These are phyloP conservation scores for Crithidia brevicula DNA, from an alignment of 208 protist species.

Conservation along the genomic window DNA sequence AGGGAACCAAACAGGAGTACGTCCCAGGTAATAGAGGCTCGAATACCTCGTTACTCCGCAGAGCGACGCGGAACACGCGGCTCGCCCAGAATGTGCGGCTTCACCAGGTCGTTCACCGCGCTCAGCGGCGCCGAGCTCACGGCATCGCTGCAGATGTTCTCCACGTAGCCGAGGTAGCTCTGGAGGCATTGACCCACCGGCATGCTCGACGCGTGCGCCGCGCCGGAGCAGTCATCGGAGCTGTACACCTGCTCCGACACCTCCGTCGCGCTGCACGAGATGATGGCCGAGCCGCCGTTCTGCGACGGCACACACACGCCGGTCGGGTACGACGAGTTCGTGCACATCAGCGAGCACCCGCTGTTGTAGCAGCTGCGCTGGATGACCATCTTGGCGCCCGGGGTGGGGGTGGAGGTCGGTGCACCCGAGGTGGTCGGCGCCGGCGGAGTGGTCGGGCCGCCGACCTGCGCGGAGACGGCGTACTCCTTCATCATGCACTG, in stretches of 20 bases:
- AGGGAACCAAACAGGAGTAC: too few relatives aligned
- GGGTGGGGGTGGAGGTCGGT: constrained; percentile 14
- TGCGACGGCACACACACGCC: constrained; percentile 38
- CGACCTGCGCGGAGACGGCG: constrained; percentile 51
- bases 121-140: neutral
- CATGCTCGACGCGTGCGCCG: constrained; percentile 21
- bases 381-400: constrained; percentile 26
- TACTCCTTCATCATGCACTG: constrained; percentile 81
- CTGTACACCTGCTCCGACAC: constrained; percentile 40
- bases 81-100: constrained; percentile 16
- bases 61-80: neutral
- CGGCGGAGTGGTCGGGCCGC: constrained; percentile 19
- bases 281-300: constrained; percentile 43
- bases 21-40: too few relatives aligned
- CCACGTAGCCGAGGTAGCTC: constrained; percentile 51
- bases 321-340: constrained; percentile 38
- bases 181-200: constrained; percentile 57
- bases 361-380: constrained; percentile 46
- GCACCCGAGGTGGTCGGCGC: constrained; percentile 24
- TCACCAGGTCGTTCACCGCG: neutral
- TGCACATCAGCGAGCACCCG: constrained; percentile 47
- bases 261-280: constrained; percentile 39
- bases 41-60: too few relatives aligned
- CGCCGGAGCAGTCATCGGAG: constrained; percentile 42
- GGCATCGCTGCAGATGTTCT: constrained; percentile 48